phyloP scores from a whole-genome alignment of 2,329 filamentous ascomycete genomes.

The Pseudogymnoascus sp. region DNA sequence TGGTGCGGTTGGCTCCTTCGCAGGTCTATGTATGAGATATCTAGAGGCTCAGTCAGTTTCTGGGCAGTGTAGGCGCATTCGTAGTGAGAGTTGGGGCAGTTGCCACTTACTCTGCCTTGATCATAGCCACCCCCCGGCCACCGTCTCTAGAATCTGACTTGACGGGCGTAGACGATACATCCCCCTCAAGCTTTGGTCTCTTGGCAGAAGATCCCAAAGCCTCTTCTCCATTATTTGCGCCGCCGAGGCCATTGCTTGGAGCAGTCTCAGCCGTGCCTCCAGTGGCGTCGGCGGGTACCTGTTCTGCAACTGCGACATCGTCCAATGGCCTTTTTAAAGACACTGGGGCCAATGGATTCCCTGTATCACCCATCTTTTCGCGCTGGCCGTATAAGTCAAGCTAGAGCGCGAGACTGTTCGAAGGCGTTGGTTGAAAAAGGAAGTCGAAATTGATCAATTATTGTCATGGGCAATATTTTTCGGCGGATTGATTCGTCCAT shows the following conservation, averaged over 20 bases:
- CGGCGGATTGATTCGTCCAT: not conserved
- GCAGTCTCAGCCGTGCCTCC: not conserved
- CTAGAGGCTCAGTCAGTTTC: constrained; percentile 13
- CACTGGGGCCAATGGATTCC: not conserved
- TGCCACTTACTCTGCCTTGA: constrained; percentile 26
- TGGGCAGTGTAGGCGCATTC: not conserved
- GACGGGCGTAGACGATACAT: not conserved
- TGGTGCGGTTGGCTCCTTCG: constrained; percentile 3
- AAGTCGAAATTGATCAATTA: not conserved
- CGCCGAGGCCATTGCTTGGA: constrained; percentile 2
- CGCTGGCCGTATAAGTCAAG: not conserved
- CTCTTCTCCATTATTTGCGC: not conserved
- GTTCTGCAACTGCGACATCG: not conserved
- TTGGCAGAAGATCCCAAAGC: constrained; percentile 42
- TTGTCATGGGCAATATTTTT: constrained; percentile 6
- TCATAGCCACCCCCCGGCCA: constrained; percentile 24
- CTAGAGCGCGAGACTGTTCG: not conserved
- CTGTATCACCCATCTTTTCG: not conserved
- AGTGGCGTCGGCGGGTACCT: not conserved
- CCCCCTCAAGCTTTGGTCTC: constrained; percentile 45
- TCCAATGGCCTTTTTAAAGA: not conserved
- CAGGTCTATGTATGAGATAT: constrained; percentile 23
- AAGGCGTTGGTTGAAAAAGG: not conserved
- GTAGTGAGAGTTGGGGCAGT: not conserved
- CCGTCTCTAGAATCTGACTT: constrained; percentile 17